phyloP scores from a whole-genome alignment of 208 protist genomes.

The Trypanosoma boissoni region DNA sequence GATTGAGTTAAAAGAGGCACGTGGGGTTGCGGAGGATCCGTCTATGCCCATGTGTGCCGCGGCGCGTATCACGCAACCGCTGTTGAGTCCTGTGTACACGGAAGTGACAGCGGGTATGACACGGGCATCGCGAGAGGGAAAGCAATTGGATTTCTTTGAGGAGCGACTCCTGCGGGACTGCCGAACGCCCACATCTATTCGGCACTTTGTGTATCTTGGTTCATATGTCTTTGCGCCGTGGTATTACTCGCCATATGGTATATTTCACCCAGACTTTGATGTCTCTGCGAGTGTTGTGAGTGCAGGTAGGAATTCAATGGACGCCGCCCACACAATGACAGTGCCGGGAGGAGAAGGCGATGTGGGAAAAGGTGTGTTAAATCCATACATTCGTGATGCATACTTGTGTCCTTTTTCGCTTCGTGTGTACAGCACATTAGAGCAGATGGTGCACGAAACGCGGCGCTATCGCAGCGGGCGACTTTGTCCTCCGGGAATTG shows the following conservation, averaged over 20 bases:
- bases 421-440: constrained; percentile 61
- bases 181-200: constrained; percentile 72
- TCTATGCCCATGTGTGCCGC: not conserved
- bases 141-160: constrained; percentile 76
- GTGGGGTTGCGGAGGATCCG: not conserved
- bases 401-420: constrained; percentile 87
- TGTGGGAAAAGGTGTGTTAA: not conserved
- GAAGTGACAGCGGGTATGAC: constrained; percentile 79
- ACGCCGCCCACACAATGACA: too few relatives aligned
- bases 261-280: constrained; percentile 75
- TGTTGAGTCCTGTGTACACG: constrained; percentile 60
- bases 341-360: not conserved
- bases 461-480: constrained; percentile 42
- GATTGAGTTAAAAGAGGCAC: constrained; percentile 49
- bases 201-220: constrained; percentile 73
- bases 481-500: constrained; percentile 65
- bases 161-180: constrained; percentile 82
- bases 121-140: constrained; percentile 48
- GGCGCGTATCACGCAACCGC: constrained; percentile 18
- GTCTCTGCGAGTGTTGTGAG: constrained; percentile 33
- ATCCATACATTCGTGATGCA: constrained; percentile 78
- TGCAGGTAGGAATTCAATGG: too few relatives aligned
- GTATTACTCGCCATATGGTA: constrained; percentile 83
- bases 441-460: constrained; percentile 75
- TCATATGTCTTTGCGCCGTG: constrained; percentile 74